Evolutionary conservation across 169 alveolate genomes (phyloP).

Genomic region (Neospora caninum): DNA sequence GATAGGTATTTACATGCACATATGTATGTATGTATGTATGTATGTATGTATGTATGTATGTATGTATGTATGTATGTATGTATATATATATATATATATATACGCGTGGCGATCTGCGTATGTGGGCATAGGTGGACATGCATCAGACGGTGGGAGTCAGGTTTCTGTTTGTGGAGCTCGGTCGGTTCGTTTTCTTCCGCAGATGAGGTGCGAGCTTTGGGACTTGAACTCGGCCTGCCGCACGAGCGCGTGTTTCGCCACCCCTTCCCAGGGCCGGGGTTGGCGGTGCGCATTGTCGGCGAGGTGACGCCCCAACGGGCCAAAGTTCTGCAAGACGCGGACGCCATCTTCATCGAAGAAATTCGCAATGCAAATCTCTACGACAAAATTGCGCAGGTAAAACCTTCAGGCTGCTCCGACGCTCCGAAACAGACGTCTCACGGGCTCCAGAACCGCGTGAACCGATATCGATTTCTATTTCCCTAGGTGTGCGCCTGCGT

Average conservation of each 20-base stretch:
- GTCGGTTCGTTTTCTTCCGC: not conserved
- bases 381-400: conserved; percentile 60
- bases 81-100: too few relatives aligned
- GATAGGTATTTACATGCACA: too few relatives aligned
- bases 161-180: too few relatives aligned
- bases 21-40: too few relatives aligned
- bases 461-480: not conserved
- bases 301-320: conserved; percentile 70
- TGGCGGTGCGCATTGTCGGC: conserved; percentile 77
- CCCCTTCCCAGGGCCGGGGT: conserved; percentile 82
- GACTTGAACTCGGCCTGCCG: conserved; percentile 69
- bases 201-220: conserved; percentile 77
- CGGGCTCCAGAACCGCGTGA: not conserved
- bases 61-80: too few relatives aligned
- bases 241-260: conserved; percentile 70
- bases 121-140: too few relatives aligned
- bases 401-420: too few relatives aligned
- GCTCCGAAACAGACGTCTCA: not conserved
- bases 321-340: conserved; percentile 69
- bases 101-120: too few relatives aligned
- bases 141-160: too few relatives aligned
- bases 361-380: conserved; percentile 60
- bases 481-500: not conserved
- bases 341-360: conserved; percentile 63
- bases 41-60: not conserved